Base-by-base conservation (phyloP, 768 basidiomycete genomes). In the Leccinellum albellum region DNA sequence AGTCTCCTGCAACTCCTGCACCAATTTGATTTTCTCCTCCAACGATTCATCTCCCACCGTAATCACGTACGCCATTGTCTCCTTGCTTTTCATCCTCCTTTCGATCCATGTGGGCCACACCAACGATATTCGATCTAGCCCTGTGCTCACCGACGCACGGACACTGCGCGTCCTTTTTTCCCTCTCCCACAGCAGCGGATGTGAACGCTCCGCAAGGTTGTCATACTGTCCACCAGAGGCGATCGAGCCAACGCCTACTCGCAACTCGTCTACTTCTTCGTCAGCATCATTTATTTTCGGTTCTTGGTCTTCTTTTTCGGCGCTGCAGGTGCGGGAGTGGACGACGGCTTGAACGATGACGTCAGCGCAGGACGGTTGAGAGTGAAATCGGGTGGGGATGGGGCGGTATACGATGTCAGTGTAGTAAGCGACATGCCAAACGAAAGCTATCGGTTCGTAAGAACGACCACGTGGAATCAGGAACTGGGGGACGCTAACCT, bases 341-440 rank as follows among this genome's bases (percentile, higher is more conserved):
- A 60, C 6, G 74, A 31, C 3, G 73, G 50, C 13, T 66, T 58
- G 6, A 58, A 56, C 10, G 32, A 33, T 14, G 73, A 51, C 12
- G 69, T 64, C 6, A 77, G 64, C 15, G 80, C 66, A 0, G 82
- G 78, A 1, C 81, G 80, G 61, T 82, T 78, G 50, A 29, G 76
- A 29, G 76, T 62, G 75, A 92, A 85, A 3, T 85, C 86, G 0
- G 96, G 94, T 2, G 96, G 95, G 0, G 96, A 94, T 10, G 95
- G 97, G 2, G 87, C 91, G 66, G 91, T 96, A 98, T 70, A 98
- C 98, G 65, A 99, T 87, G 17, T 96, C 96, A 2, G 96, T 98
- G 75, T 99, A 98, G 74, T 98, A 98, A 99, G 84, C 2, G 94
- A 97, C 61, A 98, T 82, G 72, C 98, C 96, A 68, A 99, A 98